Conservation (phyloP, 2,329 filamentous ascomycete genomes). For the Fusarium sp. region DNA sequence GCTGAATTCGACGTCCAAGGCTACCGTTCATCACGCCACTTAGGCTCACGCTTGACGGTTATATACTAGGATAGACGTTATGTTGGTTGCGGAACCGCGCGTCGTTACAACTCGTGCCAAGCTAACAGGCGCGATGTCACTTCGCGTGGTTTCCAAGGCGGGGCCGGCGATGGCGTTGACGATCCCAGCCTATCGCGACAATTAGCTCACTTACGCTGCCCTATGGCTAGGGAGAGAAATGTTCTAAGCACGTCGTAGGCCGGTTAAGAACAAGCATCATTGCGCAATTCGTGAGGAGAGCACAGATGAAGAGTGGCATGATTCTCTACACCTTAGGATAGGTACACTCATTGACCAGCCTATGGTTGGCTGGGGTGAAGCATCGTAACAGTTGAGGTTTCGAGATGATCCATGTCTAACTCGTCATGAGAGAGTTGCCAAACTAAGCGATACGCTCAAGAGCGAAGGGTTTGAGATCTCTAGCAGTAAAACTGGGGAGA, state of each 20-base stretch:
- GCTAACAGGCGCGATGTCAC: background rate
- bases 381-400: background rate
- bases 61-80: background rate
- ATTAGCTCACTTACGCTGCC: background rate
- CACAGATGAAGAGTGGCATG: background rate
- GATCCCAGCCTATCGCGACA: background rate
- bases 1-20: background rate
- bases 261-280: background rate
- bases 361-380: background rate
- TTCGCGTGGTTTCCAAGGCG: background rate
- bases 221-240: background rate
- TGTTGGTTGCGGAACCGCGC: background rate
- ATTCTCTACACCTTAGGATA: background rate
- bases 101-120: background rate
- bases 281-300: background rate
- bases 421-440: background rate
- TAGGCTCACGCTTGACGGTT: background rate
- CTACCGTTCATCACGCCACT: conserved; percentile 25
- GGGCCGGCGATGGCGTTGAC: background rate
- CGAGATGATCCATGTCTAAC: background rate
- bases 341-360: background rate
- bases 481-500: background rate
- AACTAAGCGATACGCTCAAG: background rate
- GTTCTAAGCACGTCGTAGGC: background rate
- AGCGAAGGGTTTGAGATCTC: background rate